Evolutionary conservation across 2,329 filamentous ascomycete species (phyloP), one percentile per base, ranked within the genome.

Genomic region (Aspergillus sp.): DNA sequence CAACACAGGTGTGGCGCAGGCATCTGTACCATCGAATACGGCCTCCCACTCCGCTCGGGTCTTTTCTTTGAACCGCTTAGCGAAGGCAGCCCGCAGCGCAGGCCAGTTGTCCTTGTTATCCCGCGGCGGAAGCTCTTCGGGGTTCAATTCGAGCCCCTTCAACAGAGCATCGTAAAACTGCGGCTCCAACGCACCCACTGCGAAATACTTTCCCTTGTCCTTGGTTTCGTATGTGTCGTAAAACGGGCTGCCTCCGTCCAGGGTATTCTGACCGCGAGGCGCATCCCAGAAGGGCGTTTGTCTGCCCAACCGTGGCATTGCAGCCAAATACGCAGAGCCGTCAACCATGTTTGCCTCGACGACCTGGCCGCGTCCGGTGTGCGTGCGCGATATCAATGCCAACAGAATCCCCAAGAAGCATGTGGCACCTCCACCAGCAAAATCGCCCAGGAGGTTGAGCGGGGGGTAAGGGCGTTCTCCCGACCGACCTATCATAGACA

Each of bases 291-390:
- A 72, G 0, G 85, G 82, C 6, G 81, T 87, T 72, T 89, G 88
- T 63, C 83, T 81, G 28, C 82, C 81, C 62, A 96, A 80, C 36
- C 94, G 83, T 55, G 91, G 89, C 78, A 94, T 94, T 0, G 88
- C 89, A 1, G 89, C 88, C 25, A 98, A 79, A 75, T 94, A 94
- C 38, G 87, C 85, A 21, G 85, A 86, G 8, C 94, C 94, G 78
- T 98, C 94, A 12, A 97, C 94, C 94, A 98, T 98, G 76, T 96
- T 97, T 15, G 91, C 91, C 78, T 97, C 92, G 8, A 98, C 92
- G 12, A 97, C 89, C 78, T 97, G 94, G 0, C 94, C 94, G 2
- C 78, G 79, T 0, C 91, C 91, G 0, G 82, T 87, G 47, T 76
- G 79, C 52, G 82, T 79, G 36, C 92, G 81, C 13, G 87, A 83